Base-by-base conservation (phyloP, 768 basidiomycete genomes). In the Pleurotus ostreatus region DNA sequence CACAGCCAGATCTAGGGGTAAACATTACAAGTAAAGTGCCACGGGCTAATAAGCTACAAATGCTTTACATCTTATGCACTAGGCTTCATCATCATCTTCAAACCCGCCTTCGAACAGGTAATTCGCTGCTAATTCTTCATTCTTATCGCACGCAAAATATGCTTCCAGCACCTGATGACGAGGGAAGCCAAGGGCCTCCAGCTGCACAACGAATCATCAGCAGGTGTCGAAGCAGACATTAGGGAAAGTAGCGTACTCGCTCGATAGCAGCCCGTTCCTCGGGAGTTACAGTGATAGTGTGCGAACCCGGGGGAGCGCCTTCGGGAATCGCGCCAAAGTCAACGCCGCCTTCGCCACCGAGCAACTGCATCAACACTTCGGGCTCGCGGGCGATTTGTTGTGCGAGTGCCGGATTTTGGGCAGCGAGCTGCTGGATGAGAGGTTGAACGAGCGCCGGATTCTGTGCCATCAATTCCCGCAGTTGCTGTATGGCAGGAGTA, bases 61-160 rank as follows among this genome's bases (percentile, higher is more conserved):
- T 34, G 30, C 30, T 34, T 34, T 34, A 34, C 30, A 34, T 34
- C 30, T 9, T 34, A 8, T 34, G 30, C 30, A 34, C 8, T 34
- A 34, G 30, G 30, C 30, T 34, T 34, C 30, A 3, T 53, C 51
- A 30, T 53, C 51, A 25, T 81, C 85, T 1, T 84, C 85, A 63
- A 84, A 86, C 25, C 76, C 75, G 55, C 72, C 64, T 62, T 96
- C 94, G 60, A 98, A 95, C 63, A 98, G 70, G 64, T 87, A 96
- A 66, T 97, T 97, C 12, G 96, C 97, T 7, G 97, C 94, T 16
- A 95, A 73, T 66, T 98, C 94, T 72, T 98, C 97, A 66, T 98
- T 94, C 80, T 92, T 94, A 69, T 94, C 97, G 70, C 95, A 98
- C 2, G 87, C 90, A 66, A 96, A 83, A 71, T 91, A 99, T 1